Evolutionary conservation across 2,329 filamentous ascomycete genomes (phyloP).

Genomic region (Aspergillus hortae): DNA sequence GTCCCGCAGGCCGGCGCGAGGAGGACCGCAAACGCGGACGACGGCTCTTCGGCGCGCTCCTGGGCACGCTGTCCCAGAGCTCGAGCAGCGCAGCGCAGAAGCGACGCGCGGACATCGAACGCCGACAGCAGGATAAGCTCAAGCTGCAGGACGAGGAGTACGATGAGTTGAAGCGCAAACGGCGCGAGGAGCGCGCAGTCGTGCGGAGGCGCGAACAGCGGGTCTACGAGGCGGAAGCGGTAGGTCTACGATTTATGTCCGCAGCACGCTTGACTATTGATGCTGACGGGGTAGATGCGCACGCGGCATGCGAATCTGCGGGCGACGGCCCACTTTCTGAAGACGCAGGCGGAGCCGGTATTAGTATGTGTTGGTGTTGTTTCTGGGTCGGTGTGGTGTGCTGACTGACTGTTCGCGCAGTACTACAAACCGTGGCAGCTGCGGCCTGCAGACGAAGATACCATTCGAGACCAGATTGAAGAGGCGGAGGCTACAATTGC

Average conservation of each 20-base stretch:
- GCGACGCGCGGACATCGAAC: conserved; percentile 75
- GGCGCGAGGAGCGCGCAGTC: conserved; percentile 58
- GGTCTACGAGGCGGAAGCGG: conserved; percentile 70
- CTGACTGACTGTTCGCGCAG: conserved; percentile 43
- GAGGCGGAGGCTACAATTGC: conserved; percentile 62
- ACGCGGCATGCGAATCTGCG: conserved; percentile 70
- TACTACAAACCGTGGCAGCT: conserved; percentile 84
- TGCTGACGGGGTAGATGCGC: conserved; percentile 57
- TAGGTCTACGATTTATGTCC: conserved; percentile 44
- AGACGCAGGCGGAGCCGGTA: conserved; percentile 66
- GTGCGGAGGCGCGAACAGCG: conserved; percentile 67
- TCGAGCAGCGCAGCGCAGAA: conserved; percentile 61
- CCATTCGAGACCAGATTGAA: conserved; percentile 66
- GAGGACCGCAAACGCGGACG: conserved; percentile 84
- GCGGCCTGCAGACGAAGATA: conserved; percentile 63
- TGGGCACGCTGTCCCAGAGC: conserved; percentile 74
- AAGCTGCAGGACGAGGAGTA: conserved; percentile 72
- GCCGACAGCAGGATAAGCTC: conserved; percentile 74
- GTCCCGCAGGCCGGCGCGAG: conserved; percentile 43
- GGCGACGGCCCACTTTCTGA: conserved; percentile 67
- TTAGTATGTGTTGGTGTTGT: conserved; percentile 58
- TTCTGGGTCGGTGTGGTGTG: conserved; percentile 2
- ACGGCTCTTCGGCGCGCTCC: conserved; percentile 77
- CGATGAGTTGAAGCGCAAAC: conserved; percentile 63
- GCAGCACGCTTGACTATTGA: conserved; percentile 17